A percentile compares a stretch with the other conserved stretches of the same genome.
Conservation (phyloP, 1,139 yeast species). For the Pichiaceae sp. region DNA sequence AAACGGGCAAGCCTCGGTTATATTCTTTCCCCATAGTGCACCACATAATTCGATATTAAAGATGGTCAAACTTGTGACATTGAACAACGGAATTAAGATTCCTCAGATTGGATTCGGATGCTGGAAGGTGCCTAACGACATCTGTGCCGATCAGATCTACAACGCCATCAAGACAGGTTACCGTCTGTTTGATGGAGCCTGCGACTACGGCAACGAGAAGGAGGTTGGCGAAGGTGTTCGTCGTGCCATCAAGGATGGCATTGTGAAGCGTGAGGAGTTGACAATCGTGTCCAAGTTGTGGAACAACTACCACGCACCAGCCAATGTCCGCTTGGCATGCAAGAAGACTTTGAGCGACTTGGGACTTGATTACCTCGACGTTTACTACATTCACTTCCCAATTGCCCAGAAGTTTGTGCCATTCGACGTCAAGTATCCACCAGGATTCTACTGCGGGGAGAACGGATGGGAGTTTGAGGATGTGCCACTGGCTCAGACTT, state of each 20-base stretch:
- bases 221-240: conserved; percentile 67
- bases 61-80: conserved; percentile 7
- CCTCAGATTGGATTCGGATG: conserved; percentile 26
- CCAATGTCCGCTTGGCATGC: conserved; percentile 50
- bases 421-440: conserved; percentile 67
- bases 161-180: conserved; percentile 40
- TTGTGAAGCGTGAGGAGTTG: conserved; percentile 64
- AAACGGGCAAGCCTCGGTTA: no score
- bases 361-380: conserved; percentile 60
- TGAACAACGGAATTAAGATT: conserved; percentile 23
- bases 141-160: conserved; percentile 28
- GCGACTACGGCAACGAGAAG: conserved; percentile 69
- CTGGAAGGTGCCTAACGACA: conserved; percentile 46
- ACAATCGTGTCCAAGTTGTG: conserved; percentile 74
- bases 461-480: conserved; percentile 51
- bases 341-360: conserved; percentile 57
- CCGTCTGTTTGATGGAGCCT: conserved; percentile 70
- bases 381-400: conserved; percentile 77
- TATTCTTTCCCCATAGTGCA: not conserved
- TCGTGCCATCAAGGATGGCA: conserved; percentile 56
- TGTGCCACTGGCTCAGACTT: conserved; percentile 70
- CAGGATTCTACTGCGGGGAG: conserved; percentile 61
- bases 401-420: conserved; percentile 68
- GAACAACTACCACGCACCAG: conserved; percentile 69
- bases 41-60: not conserved